Percentiles rank a stretch among this genome's conserved stretches.
phyloP scores from a whole-genome alignment of 1,139 yeast species.

The Blastobotrys ciferrii region DNA sequence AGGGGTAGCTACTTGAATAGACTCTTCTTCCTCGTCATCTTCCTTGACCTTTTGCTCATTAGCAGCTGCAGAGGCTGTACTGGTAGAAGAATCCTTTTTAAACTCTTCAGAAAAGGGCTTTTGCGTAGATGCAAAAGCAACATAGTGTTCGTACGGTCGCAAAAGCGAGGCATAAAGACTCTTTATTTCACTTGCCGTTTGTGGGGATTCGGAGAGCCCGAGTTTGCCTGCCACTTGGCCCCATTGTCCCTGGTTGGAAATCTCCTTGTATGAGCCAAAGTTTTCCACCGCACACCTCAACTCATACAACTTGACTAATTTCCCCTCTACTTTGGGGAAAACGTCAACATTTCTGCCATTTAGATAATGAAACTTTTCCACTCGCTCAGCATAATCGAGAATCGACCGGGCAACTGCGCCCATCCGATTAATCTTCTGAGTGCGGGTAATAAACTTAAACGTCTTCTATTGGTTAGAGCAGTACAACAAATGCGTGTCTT shows the following conservation, averaged over 20 bases:
- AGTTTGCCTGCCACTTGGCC: constrained; percentile 1
- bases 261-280: constrained; percentile 8
- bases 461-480: constrained; percentile 34
- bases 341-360: constrained; percentile 28
- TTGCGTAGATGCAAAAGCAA: constrained; percentile 3
- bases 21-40: not conserved
- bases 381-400: constrained; percentile 37
- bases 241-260: constrained; percentile 6
- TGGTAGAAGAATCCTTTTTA: not conserved
- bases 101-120: constrained; percentile 5
- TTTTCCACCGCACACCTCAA: constrained; percentile 26
- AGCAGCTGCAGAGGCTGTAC: not conserved
- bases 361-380: constrained; percentile 35
- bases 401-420: constrained; percentile 40
- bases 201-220: not conserved
- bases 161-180: constrained; percentile 8
- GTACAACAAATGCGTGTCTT: constrained; percentile 19
- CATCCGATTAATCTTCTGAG: constrained; percentile 49
- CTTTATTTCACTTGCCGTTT: constrained; percentile 2
- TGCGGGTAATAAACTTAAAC: constrained; percentile 52
- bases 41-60: constrained; percentile 9
- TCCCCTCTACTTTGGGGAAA: constrained; percentile 30
- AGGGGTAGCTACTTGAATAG: not conserved
- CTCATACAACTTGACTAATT: constrained; percentile 33
- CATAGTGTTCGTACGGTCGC: constrained; percentile 15